A percentile compares a stretch with the other conserved stretches of the same genome.
Conservation (phyloP, 176 grass and related monocot genomes). For the Phoenix dactylifera region DNA sequence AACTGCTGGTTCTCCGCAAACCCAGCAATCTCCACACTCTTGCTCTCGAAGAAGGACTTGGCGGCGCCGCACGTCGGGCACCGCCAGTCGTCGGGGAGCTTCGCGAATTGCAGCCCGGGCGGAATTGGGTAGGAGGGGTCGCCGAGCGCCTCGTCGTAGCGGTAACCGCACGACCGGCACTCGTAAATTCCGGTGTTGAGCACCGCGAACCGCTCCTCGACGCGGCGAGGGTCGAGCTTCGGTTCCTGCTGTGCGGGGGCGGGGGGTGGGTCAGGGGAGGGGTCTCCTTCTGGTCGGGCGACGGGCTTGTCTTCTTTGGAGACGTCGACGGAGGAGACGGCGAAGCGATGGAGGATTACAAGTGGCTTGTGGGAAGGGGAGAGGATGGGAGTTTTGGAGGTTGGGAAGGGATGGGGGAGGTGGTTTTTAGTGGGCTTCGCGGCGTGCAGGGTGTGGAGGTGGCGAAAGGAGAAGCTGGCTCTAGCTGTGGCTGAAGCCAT, state of each 20-base stretch:
- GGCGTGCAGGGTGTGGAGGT: conserved; percentile 18
- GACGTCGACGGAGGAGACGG: conserved; percentile 52
- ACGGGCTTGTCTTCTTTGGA: conserved; percentile 77
- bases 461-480: conserved; percentile 29
- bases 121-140: conserved; percentile 78
- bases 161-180: conserved; percentile 83
- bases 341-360: conserved; percentile 13
- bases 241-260: not conserved
- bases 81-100: conserved; percentile 75
- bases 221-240: conserved; percentile 47
- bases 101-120: conserved; percentile 58
- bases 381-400: conserved; percentile 15
- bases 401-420: not conserved
- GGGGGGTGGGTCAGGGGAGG: not conserved
- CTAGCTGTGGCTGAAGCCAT: conserved; percentile 47
- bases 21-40: conserved; percentile 85
- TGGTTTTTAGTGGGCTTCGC: not conserved
- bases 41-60: conserved; percentile 80
- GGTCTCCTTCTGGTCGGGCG: no score
- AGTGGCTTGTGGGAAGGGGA: not conserved
- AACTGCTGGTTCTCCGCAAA: conserved; percentile 95
- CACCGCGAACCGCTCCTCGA: conserved; percentile 84
- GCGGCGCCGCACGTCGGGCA: conserved; percentile 85
- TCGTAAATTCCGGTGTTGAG: conserved; percentile 85
- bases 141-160: conserved; percentile 69